These are phyloP conservation scores for Ogataea pini DNA, from an alignment of 805 yeast genomes.

Conservation along the genomic window DNA sequence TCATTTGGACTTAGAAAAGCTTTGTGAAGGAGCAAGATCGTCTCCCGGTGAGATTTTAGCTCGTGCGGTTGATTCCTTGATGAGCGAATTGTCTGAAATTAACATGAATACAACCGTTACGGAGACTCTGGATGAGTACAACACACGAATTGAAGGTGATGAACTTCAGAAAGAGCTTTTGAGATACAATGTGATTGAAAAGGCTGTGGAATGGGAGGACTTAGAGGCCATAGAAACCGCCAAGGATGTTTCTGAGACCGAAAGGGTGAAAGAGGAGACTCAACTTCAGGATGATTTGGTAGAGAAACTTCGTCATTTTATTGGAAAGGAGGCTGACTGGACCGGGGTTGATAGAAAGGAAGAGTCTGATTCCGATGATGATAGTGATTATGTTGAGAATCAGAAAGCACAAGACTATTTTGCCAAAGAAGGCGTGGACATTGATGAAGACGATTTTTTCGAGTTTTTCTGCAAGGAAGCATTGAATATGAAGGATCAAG, in stretches of 20 bases:
- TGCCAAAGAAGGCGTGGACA: constrained; percentile 40
- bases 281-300: constrained; percentile 27
- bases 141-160: constrained; percentile 19
- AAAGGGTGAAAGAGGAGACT: constrained; percentile 1
- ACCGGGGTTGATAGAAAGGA: constrained; percentile 11
- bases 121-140: constrained; percentile 16
- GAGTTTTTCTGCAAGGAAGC: constrained; percentile 63
- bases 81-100: neutral
- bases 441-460: constrained; percentile 70
- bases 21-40: neutral
- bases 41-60: constrained; percentile 9
- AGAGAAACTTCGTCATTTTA: constrained; percentile 23
- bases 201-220: constrained; percentile 22
- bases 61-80: constrained; percentile 1
- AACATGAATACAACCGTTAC: neutral
- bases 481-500: constrained; percentile 46
- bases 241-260: neutral
- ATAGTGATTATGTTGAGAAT: constrained; percentile 25
- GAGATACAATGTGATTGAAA: constrained; percentile 22
- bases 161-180: constrained; percentile 34
- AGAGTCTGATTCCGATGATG: constrained; percentile 25
- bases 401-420: constrained; percentile 27
- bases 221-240: constrained; percentile 10
- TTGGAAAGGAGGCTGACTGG: constrained; percentile 19
- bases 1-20: constrained; percentile 12